phyloP scores from a whole-genome alignment of 225 moss, liverwort and hornwort species.

The Thuidium tamariscinum region DNA sequence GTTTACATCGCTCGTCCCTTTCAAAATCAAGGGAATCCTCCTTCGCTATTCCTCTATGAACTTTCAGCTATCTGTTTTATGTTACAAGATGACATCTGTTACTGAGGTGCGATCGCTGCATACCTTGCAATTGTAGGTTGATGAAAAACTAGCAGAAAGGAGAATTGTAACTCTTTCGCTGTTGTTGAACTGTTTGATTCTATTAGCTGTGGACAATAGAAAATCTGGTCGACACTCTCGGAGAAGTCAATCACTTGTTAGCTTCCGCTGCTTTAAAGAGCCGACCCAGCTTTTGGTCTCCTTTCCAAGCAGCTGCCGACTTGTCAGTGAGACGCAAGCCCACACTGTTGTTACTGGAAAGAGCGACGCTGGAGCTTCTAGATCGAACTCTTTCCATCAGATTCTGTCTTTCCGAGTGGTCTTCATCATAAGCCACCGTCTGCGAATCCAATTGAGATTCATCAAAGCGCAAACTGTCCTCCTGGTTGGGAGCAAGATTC shows the following conservation, averaged over 20 bases:
- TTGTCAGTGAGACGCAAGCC: conserved; percentile 18
- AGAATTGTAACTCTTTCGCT: conserved; percentile 1
- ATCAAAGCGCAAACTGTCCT: conserved; percentile 48
- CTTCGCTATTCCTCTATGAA: background rate
- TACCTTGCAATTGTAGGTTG: conserved; percentile 8
- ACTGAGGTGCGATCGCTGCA: background rate
- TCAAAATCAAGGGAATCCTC: background rate
- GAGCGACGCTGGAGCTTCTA: conserved; percentile 47
- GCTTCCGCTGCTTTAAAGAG: conserved; percentile 87
- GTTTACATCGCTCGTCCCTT: background rate
- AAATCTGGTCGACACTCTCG: background rate
- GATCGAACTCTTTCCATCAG: conserved; percentile 85
- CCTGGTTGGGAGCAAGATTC: conserved; percentile 20
- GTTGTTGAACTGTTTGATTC: background rate
- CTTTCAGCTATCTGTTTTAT: background rate
- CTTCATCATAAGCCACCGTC: conserved; percentile 85
- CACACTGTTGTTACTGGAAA: conserved; percentile 27
- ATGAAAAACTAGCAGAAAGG: background rate
- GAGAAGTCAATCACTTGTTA: conserved; percentile 41
- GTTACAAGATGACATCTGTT: background rate
- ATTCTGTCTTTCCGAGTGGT: conserved; percentile 60
- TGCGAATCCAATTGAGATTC: conserved; percentile 85
- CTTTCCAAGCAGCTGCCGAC: conserved; percentile 50
- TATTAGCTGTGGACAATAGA: background rate
- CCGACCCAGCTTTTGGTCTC: conserved; percentile 54